Conservation (phyloP, 805 yeast species). For the Yamadazyma sp. region DNA sequence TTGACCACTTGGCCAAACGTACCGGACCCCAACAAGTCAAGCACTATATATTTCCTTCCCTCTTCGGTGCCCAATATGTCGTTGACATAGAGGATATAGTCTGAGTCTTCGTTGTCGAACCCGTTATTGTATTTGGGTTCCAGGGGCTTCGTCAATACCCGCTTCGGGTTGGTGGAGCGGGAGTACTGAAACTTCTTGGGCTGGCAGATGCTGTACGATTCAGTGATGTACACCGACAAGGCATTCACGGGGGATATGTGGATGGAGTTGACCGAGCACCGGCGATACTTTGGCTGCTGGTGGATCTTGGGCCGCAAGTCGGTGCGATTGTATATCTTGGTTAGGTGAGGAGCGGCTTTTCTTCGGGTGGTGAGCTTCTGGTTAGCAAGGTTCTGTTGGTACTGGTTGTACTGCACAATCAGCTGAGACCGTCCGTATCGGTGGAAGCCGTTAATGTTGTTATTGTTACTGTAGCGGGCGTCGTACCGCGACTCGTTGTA, state of each 20-base stretch:
- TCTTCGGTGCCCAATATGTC: constrained; percentile 87
- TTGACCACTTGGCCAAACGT: constrained; percentile 98
- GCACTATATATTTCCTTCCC: constrained; percentile 80
- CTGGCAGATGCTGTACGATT: constrained; percentile 82
- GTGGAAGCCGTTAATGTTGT: constrained; percentile 1
- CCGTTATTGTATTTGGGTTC: constrained; percentile 83
- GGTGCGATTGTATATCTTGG: constrained; percentile 37
- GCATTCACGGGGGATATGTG: constrained; percentile 81
- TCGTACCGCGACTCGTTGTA: neutral
- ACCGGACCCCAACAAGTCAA: constrained; percentile 92
- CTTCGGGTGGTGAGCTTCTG: constrained; percentile 22
- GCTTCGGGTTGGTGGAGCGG: constrained; percentile 80
- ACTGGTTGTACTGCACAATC: constrained; percentile 36
- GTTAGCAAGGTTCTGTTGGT: constrained; percentile 27
- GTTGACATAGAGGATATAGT: constrained; percentile 90
- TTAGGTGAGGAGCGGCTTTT: constrained; percentile 49
- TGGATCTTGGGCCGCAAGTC: constrained; percentile 65
- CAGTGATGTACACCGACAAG: constrained; percentile 70
- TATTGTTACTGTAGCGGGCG: neutral
- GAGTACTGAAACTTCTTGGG: constrained; percentile 76
- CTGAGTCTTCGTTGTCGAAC: constrained; percentile 81
- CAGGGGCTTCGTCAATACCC: constrained; percentile 90
- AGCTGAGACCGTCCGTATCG: constrained; percentile 24
- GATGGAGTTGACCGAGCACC: constrained; percentile 63
- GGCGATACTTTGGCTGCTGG: constrained; percentile 64